Conservation (phyloP, 495 filamentous ascomycete genomes). For the Xylaria venustula region DNA sequence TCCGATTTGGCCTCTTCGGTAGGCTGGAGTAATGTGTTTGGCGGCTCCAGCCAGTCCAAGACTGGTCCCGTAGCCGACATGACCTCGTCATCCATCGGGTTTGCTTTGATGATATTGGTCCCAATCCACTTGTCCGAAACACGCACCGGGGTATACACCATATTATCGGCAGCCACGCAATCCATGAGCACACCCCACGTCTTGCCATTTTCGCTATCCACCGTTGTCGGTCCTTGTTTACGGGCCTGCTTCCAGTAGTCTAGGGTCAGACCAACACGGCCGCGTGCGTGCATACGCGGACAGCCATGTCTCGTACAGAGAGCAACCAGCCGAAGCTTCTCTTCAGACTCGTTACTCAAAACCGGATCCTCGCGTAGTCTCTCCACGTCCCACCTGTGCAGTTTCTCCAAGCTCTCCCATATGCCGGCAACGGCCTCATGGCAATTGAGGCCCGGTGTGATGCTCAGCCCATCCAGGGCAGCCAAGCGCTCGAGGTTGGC, state of each 20-base stretch:
- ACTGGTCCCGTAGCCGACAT: constrained; percentile 41
- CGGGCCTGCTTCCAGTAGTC: constrained; percentile 82
- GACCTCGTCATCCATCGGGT: constrained; percentile 39
- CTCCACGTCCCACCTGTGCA: constrained; percentile 68
- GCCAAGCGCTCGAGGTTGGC: constrained; percentile 78
- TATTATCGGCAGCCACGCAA: constrained; percentile 51
- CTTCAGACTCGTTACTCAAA: constrained; percentile 47
- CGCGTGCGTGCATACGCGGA: constrained; percentile 73
- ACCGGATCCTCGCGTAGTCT: constrained; percentile 53
- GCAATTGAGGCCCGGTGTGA: constrained; percentile 70
- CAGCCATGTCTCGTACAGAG: constrained; percentile 69
- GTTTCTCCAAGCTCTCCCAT: constrained; percentile 58
- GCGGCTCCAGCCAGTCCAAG: constrained; percentile 69
- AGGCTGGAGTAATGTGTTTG: constrained; percentile 41
- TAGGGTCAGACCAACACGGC: constrained; percentile 70
- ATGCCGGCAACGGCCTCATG: constrained; percentile 86
- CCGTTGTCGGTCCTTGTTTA: constrained; percentile 39
- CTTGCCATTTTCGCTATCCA: constrained; percentile 30
- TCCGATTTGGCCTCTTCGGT: constrained; percentile 37
- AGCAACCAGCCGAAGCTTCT: constrained; percentile 52
- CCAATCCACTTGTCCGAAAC: constrained; percentile 69
- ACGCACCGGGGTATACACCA: constrained; percentile 57
- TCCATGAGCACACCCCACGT: constrained; percentile 65
- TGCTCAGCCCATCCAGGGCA: constrained; percentile 74
- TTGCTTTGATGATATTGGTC: constrained; percentile 51